Percentiles rank a stretch among this genome's conserved stretches.
These are phyloP conservation scores for Vigna angularis DNA, from an alignment of 306 rosid species.

Conservation along the genomic window DNA sequence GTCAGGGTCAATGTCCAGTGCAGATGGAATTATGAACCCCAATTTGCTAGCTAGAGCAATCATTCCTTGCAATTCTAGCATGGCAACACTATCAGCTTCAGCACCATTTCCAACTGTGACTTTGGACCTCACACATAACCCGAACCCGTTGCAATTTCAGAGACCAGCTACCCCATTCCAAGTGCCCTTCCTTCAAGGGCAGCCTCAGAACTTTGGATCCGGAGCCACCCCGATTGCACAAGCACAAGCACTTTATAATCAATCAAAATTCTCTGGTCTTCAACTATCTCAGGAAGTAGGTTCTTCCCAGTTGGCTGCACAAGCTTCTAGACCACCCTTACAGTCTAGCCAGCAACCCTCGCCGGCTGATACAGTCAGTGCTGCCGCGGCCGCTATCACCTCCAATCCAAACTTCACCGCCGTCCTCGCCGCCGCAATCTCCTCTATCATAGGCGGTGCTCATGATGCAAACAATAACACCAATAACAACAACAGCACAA, in stretches of 20 bases:
- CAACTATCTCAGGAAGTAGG: conserved; percentile 78
- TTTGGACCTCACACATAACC: conserved; percentile 84
- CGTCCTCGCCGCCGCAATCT: conserved; percentile 91
- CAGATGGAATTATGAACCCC: conserved; percentile 84
- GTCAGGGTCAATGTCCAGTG: conserved; percentile 91
- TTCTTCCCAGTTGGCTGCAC: conserved; percentile 56
- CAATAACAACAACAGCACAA: conserved; percentile 33
- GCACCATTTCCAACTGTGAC: conserved; percentile 91
- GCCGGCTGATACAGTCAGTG: conserved; percentile 70
- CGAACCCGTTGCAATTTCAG: conserved; percentile 60
- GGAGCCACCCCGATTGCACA: conserved; percentile 57
- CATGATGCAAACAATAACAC: conserved; percentile 44
- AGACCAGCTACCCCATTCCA: conserved; percentile 65
- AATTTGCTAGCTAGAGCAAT: conserved; percentile 85
- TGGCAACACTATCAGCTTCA: conserved; percentile 93
- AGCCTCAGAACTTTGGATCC: conserved; percentile 60
- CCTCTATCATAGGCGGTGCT: conserved; percentile 83
- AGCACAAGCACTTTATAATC: conserved; percentile 73
- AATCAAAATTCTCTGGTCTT: conserved; percentile 90
- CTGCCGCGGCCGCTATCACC: conserved; percentile 92
- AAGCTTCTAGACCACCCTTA: conserved; percentile 43
- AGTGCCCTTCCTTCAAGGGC: conserved; percentile 64
- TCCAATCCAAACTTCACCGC: conserved; percentile 91
- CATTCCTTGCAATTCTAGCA: conserved; percentile 72
- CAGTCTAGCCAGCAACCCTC: conserved; percentile 55